Base-by-base conservation (phyloP, 148 eudicot species). In the Drosera capensis region DNA sequence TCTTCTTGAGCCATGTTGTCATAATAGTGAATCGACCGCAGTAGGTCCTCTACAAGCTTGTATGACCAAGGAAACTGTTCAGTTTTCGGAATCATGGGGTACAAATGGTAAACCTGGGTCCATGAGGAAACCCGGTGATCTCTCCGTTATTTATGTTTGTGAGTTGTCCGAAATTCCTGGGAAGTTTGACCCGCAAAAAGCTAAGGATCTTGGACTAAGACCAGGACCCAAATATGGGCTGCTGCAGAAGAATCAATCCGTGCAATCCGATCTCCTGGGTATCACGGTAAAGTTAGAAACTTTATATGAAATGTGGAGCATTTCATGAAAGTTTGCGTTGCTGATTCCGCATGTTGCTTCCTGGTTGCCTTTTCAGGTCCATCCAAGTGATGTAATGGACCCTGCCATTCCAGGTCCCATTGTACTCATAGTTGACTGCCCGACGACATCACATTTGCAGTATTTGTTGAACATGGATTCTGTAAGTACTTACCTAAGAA, bases 361-460 rank as follows among this genome's bases (percentile, higher is more conserved):
- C 14, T 48, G 43, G 25, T 48, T 57, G 25, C 17, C 53, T 52
- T 67, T 45, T 24, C 60, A 88, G 97, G 87, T 90, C 49, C 95
- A 80, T 58, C 95, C 95, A 49, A 55, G 68, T 22, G 94, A 90
- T 43, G 87, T 90, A 29, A 48, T 84, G 71, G 97, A 74, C 20
- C 93, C 95, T 60, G 73, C 97, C 38, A 43, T 84, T 68, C 93
- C 95, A 5, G 95, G 95, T n/a, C 95, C 97, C 43, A 66, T 75
- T 17, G 80, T 84, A 39, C 56, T 90, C 43, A 67, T 84, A 50
- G 82, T 84, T 21, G 97, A 90, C 63, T 90, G 97, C 72, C 97
- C 97, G 42, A 78, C 97, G 38, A 9, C 19, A 24, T 61, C 45
- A 23, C 97, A 90, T 68, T 62, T 88, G 40, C 79, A 66, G 59